Evolutionary conservation across 1,284 basidiomycete genomes (phyloP).

Genomic region (Fomitopsis palustris): DNA sequence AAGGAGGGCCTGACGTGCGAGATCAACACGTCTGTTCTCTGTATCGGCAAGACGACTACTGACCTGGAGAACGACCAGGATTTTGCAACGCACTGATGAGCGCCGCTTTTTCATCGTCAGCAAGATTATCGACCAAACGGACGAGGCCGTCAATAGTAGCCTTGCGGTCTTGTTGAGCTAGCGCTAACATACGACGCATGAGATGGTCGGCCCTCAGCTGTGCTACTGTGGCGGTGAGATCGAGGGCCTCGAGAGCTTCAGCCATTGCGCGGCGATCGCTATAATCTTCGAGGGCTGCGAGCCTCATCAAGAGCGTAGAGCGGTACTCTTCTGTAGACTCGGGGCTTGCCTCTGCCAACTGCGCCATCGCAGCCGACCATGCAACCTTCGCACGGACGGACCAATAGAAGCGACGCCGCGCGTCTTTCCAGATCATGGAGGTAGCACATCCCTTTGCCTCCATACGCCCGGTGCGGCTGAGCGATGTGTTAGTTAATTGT

Average conservation of each 20-base stretch:
- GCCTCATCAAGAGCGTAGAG: conserved; percentile 50
- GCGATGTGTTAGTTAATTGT: conserved; percentile 12
- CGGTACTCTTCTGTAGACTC: conserved; percentile 60
- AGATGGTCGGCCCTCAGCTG: conserved; percentile 67
- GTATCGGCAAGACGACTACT: conserved; percentile 5
- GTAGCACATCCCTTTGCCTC: conserved; percentile 95
- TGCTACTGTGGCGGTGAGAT: conserved; percentile 55
- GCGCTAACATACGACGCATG: conserved; percentile 54
- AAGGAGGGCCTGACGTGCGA: conserved; percentile 2
- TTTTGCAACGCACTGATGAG: conserved; percentile 62
- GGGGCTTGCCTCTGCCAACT: conserved; percentile 61
- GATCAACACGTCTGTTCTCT: neutral
- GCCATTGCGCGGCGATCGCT: conserved; percentile 54
- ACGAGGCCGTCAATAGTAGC: conserved; percentile 64
- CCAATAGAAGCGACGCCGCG: conserved; percentile 96
- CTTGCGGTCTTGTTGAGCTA: conserved; percentile 67
- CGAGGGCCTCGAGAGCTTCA: conserved; percentile 63
- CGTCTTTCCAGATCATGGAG: conserved; percentile 81
- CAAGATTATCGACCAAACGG: conserved; percentile 65
- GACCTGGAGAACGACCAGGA: conserved; percentile 50
- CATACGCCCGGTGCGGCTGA: conserved; percentile 92
- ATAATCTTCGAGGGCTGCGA: conserved; percentile 51
- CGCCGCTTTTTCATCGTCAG: conserved; percentile 66
- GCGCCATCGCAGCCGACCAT: conserved; percentile 55
- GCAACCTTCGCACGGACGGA: conserved; percentile 80